These are phyloP conservation scores for Penicillium palitans DNA, from an alignment of 2,329 filamentous ascomycete species.

Conservation along the genomic window DNA sequence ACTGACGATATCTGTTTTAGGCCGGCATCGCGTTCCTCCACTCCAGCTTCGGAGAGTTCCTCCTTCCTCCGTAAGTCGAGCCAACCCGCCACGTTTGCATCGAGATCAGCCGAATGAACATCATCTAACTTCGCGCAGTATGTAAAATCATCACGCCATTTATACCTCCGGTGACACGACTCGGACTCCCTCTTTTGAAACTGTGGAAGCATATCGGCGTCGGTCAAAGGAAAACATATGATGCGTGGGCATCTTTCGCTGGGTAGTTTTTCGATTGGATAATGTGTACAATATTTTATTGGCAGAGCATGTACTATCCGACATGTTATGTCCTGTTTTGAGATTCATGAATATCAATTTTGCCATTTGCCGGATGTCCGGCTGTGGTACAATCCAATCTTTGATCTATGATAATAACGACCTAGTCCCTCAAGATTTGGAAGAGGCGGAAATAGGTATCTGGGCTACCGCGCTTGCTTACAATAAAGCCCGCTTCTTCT, in stretches of 20 bases:
- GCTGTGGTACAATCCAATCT: conserved; percentile 3
- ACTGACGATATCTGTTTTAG: conserved; percentile 42
- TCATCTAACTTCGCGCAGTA: conserved; percentile 13
- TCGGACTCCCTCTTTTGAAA: conserved; percentile 15
- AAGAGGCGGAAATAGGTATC: neutral
- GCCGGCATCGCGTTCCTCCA: conserved; percentile 66
- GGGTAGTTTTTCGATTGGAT: conserved; percentile 16
- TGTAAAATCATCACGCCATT: conserved; percentile 19
- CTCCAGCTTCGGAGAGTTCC: conserved; percentile 66
- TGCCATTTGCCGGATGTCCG: conserved; percentile 18
- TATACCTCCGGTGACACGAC: conserved; percentile 6
- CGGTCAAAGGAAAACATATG: conserved; percentile 15
- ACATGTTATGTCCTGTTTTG: conserved; percentile 12
- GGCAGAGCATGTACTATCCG: conserved; percentile 8
- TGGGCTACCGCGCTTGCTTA: neutral
- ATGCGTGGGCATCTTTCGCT: conserved; percentile 15
- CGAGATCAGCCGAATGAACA: neutral
- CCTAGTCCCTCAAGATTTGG: neutral
- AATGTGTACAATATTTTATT: conserved; percentile 28
- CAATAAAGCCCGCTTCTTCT: neutral
- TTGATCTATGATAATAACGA: neutral
- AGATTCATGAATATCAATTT: conserved; percentile 25
- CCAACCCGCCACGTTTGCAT: conserved; percentile 23
- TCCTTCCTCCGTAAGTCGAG: conserved; percentile 60
- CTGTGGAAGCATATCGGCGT: conserved; percentile 22